Base-by-base conservation (phyloP, 1,139 yeast genomes). In the Blastobotrys apis region DNA sequence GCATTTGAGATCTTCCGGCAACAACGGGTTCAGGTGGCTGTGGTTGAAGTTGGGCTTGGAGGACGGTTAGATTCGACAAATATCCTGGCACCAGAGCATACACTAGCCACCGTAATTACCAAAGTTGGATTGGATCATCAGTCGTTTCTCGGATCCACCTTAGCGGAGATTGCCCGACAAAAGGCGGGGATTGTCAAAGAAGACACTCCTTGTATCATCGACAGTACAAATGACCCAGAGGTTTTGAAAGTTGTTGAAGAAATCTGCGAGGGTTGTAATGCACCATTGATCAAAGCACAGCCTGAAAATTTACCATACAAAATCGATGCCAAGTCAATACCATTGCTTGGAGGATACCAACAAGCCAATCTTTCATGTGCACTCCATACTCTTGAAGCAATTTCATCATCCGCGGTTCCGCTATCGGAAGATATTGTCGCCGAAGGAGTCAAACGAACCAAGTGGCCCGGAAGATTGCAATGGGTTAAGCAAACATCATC, bases 11-110 rank as follows among this genome's bases (percentile, higher is more conserved):
- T 85, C 29, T 90, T 90, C 62, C 73, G 73, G 38, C 59, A 73
- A 6, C 73, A 73, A 39, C 64, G 71, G 10, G 83, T 87, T 2
- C 79, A 81, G 29, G 65, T 84, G 51, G 95, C 95, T 0, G 77
- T 88, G 1, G 66, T 90, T 26, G 97, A 90, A 60, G 96, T 87
- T 2, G 97, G 97, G 0, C 68, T 90, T 5, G 97, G 97, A 2
- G 97, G 97, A 0, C 63, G 85, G 33, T 63, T 81, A 30, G 97
- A 90, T 64, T 88, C 97, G 1, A 90, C 97, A 0, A 90, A 90
- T 65, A 85, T 81, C 51, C 44, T 75, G 44, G 39, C 57, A 47
- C 35, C 61, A 1, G 47, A 50, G 12, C 49, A 50, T n/a, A 54
- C 58, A 9, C 49, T 84, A 1, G 80, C 77, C 2, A 75, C 88